Base-by-base conservation (phyloP, 2,329 filamentous ascomycete species). In the Elsinoe batatas region DNA sequence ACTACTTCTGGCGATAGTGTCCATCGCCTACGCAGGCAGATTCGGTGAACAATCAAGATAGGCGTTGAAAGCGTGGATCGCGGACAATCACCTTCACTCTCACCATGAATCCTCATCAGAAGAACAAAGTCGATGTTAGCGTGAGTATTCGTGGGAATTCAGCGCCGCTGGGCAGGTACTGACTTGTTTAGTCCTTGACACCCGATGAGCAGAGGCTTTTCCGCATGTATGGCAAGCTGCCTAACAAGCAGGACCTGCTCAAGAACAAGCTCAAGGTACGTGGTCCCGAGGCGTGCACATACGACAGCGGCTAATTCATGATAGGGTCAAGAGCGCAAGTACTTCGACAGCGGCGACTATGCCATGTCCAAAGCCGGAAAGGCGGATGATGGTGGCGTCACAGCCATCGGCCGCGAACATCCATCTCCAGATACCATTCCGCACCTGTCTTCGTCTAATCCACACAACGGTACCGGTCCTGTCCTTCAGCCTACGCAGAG, bases 61-160 rank as follows among this genome's bases (percentile, higher is more conserved):
- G 26, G 26, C 26, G 26, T 30, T 30, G 26, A 30, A 30, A 22
- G 10, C 12, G 5, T 13, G 17, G 15, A 53, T 22, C 8, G 26
- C 47, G 20, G 13, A 42, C n/a, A 11, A 20, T 11, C 30, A 40
- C 12, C 7, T 30, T 36, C 72, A 40, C 12, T 3, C 30, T 36
- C 72, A 78, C 64, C 62, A 94, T 97, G 89, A 96, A 96, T 72
- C 91, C 91, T 65, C 89, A 91, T 72, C 88, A 96, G 79, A 91
- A 95, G 81, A 96, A 96, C 80, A 97, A 98, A 79, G 81, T 97
- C 67, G 93, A 98, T 74, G 80, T 96, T 74, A 91, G 81, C 78
- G 93, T 96, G 76, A 77, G 88, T 26, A 54, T 12, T 18, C 36
- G 22, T 46, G 33, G 3, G 18, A 51, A 26, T 42, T 56, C 22